A percentile compares a stretch with the other conserved stretches of the same genome.
Conservation (phyloP, 1,284 basidiomycete genomes). For the Fomitopsis palustris region DNA sequence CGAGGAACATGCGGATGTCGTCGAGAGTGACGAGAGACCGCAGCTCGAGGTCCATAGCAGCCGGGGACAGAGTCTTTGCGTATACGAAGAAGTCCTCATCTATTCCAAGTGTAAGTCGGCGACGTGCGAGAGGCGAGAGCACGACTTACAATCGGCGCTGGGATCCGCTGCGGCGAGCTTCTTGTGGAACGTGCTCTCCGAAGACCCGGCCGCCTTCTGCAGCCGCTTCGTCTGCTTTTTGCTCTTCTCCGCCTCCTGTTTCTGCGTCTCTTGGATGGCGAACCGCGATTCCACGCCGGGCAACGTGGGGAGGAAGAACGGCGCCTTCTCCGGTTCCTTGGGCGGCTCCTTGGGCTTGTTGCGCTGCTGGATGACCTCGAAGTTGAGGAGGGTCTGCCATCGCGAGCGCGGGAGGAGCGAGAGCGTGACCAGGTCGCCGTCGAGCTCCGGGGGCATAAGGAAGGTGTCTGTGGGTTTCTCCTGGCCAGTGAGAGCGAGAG, state of each 20-base stretch:
- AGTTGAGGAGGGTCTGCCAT: slow-evolving; percentile 95
- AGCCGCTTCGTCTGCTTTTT: slow-evolving; percentile 51
- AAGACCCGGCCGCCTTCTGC: slow-evolving; percentile 49
- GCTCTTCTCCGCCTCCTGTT: slow-evolving; percentile 33
- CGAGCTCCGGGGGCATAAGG: slow-evolving; percentile 81
- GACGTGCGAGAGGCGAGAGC: not conserved
- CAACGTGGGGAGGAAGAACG: slow-evolving; percentile 94
- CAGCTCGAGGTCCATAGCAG: slow-evolving; percentile 88
- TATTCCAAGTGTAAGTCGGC: slow-evolving; percentile 26
- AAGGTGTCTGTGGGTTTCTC: slow-evolving; percentile 68
- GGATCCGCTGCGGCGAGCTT: slow-evolving; percentile 57
- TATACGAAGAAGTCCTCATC: slow-evolving; percentile 85
- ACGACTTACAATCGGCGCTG: slow-evolving; percentile 66
- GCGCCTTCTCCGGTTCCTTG: slow-evolving; percentile 92
- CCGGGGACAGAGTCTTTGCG: slow-evolving; percentile 85
- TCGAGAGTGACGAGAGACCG: slow-evolving; percentile 73
- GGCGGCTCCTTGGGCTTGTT: slow-evolving; percentile 97
- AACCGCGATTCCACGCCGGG: slow-evolving; percentile 83
- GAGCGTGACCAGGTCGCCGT: slow-evolving; percentile 85
- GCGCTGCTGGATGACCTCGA: slow-evolving; percentile 94
- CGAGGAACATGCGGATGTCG: slow-evolving; percentile 68
- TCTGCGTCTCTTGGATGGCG: slow-evolving; percentile 44
- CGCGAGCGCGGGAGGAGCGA: slow-evolving; percentile 89
- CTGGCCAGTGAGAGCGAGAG: slow-evolving; percentile 41
- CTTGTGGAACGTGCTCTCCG: slow-evolving; percentile 75